These are phyloP conservation scores for Verticillium dahliae DNA, from an alignment of 2,329 filamentous ascomycete genomes.

Conservation along the genomic window DNA sequence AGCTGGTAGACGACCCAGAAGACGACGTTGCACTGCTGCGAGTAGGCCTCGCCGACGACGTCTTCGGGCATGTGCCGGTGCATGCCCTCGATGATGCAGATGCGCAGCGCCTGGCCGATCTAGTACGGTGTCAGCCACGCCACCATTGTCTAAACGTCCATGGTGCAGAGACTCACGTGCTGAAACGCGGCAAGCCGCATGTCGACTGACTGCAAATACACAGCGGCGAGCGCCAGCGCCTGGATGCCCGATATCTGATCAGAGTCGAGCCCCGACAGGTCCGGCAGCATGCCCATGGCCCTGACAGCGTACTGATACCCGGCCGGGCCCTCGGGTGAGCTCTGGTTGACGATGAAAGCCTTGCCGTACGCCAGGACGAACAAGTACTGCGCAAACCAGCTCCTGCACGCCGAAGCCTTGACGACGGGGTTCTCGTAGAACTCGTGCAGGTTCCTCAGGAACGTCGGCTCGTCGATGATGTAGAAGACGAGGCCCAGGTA, in stretches of 20 bases:
- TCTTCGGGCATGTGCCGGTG: conserved; percentile 11
- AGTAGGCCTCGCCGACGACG: conserved; percentile 8
- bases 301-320: conserved; percentile 30
- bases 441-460: conserved; percentile 12
- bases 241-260: conserved; percentile 24
- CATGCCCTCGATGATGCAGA: conserved; percentile 22
- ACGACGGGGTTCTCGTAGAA: conserved; percentile 14
- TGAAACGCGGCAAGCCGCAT: conserved; percentile 31
- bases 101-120: conserved; percentile 24
- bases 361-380: conserved; percentile 25
- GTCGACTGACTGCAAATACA: conserved; percentile 32
- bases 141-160: conserved; percentile 9
- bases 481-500: conserved; percentile 16
- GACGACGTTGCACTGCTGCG: conserved; percentile 10
- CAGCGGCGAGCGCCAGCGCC: conserved; percentile 24
- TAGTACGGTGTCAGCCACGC: conserved; percentile 5
- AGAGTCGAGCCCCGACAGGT: conserved; percentile 22
- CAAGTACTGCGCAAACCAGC: conserved; percentile 25
- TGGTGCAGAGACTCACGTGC: conserved; percentile 19
- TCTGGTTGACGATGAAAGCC: conserved; percentile 18
- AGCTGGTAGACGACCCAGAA: conserved; percentile 12
- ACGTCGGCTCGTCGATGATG: conserved; percentile 15
- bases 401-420: conserved; percentile 11
- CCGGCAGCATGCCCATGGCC: conserved; percentile 30
- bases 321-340: conserved; percentile 19